These are phyloP conservation scores for Epipyxis sp. DNA, from an alignment of 108 stramenopile genomes.

Conservation along the genomic window DNA sequence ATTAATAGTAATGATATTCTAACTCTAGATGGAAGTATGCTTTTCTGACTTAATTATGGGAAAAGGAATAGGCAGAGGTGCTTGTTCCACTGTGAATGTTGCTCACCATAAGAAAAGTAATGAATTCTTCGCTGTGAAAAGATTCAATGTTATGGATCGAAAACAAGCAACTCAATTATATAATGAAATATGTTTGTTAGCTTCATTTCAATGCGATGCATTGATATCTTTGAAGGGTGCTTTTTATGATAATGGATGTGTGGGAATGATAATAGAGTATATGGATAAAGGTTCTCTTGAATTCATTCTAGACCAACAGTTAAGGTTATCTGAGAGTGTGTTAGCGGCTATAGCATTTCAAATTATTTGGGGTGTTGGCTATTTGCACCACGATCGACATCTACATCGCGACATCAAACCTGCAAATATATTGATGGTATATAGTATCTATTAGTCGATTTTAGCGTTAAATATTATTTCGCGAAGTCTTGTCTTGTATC, in stretches of 20 bases:
- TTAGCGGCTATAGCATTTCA: slow-evolving; percentile 71
- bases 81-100: slow-evolving; percentile 19
- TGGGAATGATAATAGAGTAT: slow-evolving; percentile 48
- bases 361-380: slow-evolving; percentile 73
- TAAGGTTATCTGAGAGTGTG: slow-evolving; percentile 54
- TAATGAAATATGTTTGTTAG: slow-evolving; percentile 42
- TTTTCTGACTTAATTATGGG: slow-evolving; percentile 5
- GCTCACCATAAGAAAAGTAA: neutral
- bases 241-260: slow-evolving; percentile 31
- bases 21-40: slow-evolving; percentile 5
- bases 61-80: neutral
- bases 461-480: too few relatives aligned
- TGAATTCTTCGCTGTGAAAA: slow-evolving; percentile 41
- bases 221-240: slow-evolving; percentile 39
- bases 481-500: too few relatives aligned
- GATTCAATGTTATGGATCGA: slow-evolving; percentile 45
- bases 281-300: slow-evolving; percentile 38
- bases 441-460: too few relatives aligned
- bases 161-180: slow-evolving; percentile 42
- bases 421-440: slow-evolving; percentile 70
- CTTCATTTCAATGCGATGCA: slow-evolving; percentile 41
- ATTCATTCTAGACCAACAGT: slow-evolving; percentile 28
- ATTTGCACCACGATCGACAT: slow-evolving; percentile 70
- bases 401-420: slow-evolving; percentile 89
- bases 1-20: too few relatives aligned